Base-by-base conservation (phyloP, 345 rosid genomes). In the Salix exigua region DNA sequence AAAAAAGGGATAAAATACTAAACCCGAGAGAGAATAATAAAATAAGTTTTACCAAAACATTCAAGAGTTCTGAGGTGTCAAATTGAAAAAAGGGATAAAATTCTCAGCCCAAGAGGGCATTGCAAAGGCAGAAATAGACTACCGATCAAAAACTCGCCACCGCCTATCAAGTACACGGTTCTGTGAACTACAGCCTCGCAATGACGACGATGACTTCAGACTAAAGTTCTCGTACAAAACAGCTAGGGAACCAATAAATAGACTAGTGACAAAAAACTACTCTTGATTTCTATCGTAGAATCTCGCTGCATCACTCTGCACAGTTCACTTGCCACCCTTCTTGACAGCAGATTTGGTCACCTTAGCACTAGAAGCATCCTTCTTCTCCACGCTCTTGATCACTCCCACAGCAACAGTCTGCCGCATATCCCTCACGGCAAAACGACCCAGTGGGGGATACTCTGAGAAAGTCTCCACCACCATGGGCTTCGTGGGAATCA, bases 401-500 rank as follows among this genome's bases (percentile, higher is more conserved):
- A 90, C 94, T 14, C 94, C 97, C 0, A 92, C 95, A 11, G 95
- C 97, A 1, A 92, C 97, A 0, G 94, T 92, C 87, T 92, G 97
- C 7, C 97, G 88, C 97, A 92, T 92, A 86, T 92, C 97, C 80
- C 96, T 87, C 35, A 92, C 97, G 0, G 97, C 97, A 28, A 92
- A 92, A 4, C 97, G 91, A 7, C 97, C 97, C 18, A 92, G 91
- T 0, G 94, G 97, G 12, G 97, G 96, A 81, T 92, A 92, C 63
- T 71, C 86, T 0, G 94, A 83, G 90, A 92, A 91, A 2, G 97
- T 88, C 83, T 92, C 96, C 0, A 92, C 97, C 1, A 92, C 97
- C 97, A 92, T 92, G 44, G 97, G 97, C 88, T 91, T 92, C 78
- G 92, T 87, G 3, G 96, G 96, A 78, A 90, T 70, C 97, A 92